Base-by-base conservation (phyloP, 1,284 basidiomycete species). In the Ustilago tritici region DNA sequence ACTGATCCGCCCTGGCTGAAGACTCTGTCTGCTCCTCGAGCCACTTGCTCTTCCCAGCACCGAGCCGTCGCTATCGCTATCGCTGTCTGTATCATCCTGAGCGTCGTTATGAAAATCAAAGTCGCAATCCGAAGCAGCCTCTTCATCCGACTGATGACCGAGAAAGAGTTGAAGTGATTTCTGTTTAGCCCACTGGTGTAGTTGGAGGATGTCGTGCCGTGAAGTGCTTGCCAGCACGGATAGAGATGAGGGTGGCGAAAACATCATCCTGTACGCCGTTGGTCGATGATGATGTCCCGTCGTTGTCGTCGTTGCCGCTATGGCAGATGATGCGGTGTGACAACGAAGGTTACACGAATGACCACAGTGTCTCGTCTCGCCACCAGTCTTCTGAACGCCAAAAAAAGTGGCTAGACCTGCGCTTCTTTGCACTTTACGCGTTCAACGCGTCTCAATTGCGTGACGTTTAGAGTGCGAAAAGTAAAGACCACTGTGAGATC, bases 181-280 rank as follows among this genome's bases (percentile, higher is more conserved):
- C 49, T 78, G 76, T 4, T 56, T 15, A 46, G 49, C 32, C 64
- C 52, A 14, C 31, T 62, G 41, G 5, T 54, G 75, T 3, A 53
- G 66, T n/a, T 55, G 70, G 28, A 65, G 59, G 52, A 78, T 64
- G 57, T 78, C 74, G 56, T 74, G 71, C 41, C 76, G 54, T 31
- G 76, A 78, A 19, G 74, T 69, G 69, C 74, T 71, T 5, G 74
- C 69, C 59, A 76, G 65, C 56, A 71, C 74, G 4, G 74, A 76
- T 0, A 65, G 65, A 15, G 74, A 71, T 36, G 74, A 71, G 8
- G 69, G 65, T 4, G 74, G 69, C 55, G 69, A 76, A 47, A 55
- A 60, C 69, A 76, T 71, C 46, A 46, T 61, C 55, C 14, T 53
- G 3, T 34, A 43, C 40, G 49, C 19, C 12, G 19, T n/a, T 28